phyloP scores from a whole-genome alignment of 2,329 filamentous ascomycete species.

The Clonostachys sp. region DNA sequence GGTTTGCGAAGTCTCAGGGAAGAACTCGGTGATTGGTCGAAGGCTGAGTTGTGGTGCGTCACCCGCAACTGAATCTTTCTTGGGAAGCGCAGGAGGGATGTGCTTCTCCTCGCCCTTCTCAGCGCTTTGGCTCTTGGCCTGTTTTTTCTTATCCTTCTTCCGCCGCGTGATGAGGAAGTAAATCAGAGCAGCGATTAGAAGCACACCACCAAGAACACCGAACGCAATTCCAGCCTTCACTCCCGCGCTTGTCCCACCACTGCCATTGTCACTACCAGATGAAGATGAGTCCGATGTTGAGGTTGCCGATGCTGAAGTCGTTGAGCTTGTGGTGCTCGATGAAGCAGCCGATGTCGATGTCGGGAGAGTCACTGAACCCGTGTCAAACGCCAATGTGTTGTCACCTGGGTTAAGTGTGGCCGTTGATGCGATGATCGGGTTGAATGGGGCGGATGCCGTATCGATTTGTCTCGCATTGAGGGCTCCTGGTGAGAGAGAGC shows the following conservation, averaged over 20 bases:
- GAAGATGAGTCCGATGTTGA: neutral
- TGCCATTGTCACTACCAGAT: neutral
- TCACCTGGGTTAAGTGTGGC: neutral
- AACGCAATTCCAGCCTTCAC: constrained; percentile 80
- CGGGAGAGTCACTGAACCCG: constrained; percentile 3
- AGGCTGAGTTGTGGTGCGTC: constrained; percentile 78
- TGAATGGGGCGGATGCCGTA: neutral
- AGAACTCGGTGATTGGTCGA: constrained; percentile 79
- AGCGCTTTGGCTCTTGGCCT: constrained; percentile 44
- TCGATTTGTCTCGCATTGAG: neutral
- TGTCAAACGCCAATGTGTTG: neutral
- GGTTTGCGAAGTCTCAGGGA: constrained; percentile 57
- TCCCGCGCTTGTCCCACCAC: constrained; percentile 22
- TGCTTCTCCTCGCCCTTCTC: constrained; percentile 61
- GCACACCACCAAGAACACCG: constrained; percentile 68
- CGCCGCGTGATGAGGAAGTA: constrained; percentile 68
- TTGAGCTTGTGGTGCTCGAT: neutral
- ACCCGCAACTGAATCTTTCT: constrained; percentile 12
- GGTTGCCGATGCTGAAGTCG: neutral
- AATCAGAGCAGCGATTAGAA: constrained; percentile 60
- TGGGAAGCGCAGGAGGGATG: constrained; percentile 19
- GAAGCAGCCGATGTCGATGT: neutral
- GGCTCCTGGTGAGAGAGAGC: too few relatives aligned
- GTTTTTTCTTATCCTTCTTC: constrained; percentile 42
- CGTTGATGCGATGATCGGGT: neutral